These are phyloP conservation scores for Ananas comosus DNA, from an alignment of 176 grass and related monocot genomes.

Conservation along the genomic window DNA sequence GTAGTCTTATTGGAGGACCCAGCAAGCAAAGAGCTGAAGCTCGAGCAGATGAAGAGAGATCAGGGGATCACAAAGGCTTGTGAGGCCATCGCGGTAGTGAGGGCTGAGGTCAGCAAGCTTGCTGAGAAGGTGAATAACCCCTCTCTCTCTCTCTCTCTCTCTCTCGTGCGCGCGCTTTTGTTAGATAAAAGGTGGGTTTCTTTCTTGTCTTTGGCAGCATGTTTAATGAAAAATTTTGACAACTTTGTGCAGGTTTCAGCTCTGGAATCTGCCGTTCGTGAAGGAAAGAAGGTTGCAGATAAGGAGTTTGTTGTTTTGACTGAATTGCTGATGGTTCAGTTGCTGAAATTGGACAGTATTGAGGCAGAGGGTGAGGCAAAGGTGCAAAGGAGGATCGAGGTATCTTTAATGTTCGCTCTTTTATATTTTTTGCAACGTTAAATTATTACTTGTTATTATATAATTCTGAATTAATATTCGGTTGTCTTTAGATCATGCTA, in stretches of 20 bases:
- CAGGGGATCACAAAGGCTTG: slow-evolving; percentile 54
- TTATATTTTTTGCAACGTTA: not conserved
- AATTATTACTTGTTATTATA: no score
- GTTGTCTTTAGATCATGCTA: no score
- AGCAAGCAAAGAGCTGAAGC: slow-evolving; percentile 42
- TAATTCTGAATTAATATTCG: no score
- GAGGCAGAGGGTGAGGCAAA: slow-evolving; percentile 88
- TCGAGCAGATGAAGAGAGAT: slow-evolving; percentile 37
- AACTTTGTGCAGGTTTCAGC: slow-evolving; percentile 42
- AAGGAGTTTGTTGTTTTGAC: slow-evolving; percentile 75
- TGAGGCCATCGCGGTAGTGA: slow-evolving; percentile 46
- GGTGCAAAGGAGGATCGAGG: slow-evolving; percentile 74
- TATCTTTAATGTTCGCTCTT: slow-evolving; percentile 10
- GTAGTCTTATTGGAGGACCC: slow-evolving; percentile 67
- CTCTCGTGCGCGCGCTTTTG: not conserved
- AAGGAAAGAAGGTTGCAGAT: slow-evolving; percentile 52
- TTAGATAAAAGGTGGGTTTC: not conserved
- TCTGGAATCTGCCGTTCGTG: slow-evolving; percentile 52
- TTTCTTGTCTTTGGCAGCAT: not conserved
- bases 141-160: slow-evolving; percentile 6
- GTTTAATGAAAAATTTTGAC: not conserved
- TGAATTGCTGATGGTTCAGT: slow-evolving; percentile 84
- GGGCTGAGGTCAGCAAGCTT: slow-evolving; percentile 70
- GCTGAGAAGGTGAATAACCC: slow-evolving; percentile 49
- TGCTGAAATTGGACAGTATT: slow-evolving; percentile 79